Conservation (phyloP, 1,284 basidiomycete genomes). For the Cryptococcus jaspeensis region DNA sequence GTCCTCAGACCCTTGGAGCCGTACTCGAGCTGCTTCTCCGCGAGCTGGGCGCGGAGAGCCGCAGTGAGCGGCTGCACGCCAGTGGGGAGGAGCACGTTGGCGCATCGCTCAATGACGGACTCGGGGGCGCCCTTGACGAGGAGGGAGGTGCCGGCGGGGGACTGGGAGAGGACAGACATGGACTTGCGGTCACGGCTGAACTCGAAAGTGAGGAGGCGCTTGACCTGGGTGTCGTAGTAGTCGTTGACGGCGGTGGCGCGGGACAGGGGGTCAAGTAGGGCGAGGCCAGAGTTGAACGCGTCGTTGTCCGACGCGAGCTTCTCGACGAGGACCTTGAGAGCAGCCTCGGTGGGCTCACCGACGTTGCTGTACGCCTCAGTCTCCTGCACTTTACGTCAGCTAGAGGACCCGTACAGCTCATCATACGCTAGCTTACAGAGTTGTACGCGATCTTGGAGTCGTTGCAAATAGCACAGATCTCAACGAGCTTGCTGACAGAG, state of each 20-base stretch:
- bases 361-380: slow-evolving; percentile 77
- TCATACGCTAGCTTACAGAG: slow-evolving; percentile 56
- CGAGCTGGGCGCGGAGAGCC: slow-evolving; percentile 62
- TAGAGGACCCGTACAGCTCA: neutral
- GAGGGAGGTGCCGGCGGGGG: slow-evolving; percentile 61
- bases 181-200: slow-evolving; percentile 98
- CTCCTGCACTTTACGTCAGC: slow-evolving; percentile 57
- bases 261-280: slow-evolving; percentile 59
- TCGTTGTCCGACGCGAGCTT: slow-evolving; percentile 62
- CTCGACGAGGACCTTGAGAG: slow-evolving; percentile 88
- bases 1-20: slow-evolving; percentile 81
- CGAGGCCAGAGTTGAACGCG: slow-evolving; percentile 57
- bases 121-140: slow-evolving; percentile 97
- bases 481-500: slow-evolving; percentile 75
- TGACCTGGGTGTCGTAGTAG: slow-evolving; percentile 69
- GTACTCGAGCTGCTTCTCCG: slow-evolving; percentile 66
- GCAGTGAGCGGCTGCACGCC: slow-evolving; percentile 62
- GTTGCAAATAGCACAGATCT: slow-evolving; percentile 89
- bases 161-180: slow-evolving; percentile 89
- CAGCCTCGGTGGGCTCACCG: slow-evolving; percentile 96
- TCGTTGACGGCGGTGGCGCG: slow-evolving; percentile 83
- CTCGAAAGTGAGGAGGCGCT: slow-evolving; percentile 88
- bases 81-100: slow-evolving; percentile 67
- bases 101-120: slow-evolving; percentile 85
- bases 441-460: slow-evolving; percentile 88